These are phyloP conservation scores for Aspergillus alliaceus DNA, from an alignment of 2,329 filamentous ascomycete species.

Conservation along the genomic window DNA sequence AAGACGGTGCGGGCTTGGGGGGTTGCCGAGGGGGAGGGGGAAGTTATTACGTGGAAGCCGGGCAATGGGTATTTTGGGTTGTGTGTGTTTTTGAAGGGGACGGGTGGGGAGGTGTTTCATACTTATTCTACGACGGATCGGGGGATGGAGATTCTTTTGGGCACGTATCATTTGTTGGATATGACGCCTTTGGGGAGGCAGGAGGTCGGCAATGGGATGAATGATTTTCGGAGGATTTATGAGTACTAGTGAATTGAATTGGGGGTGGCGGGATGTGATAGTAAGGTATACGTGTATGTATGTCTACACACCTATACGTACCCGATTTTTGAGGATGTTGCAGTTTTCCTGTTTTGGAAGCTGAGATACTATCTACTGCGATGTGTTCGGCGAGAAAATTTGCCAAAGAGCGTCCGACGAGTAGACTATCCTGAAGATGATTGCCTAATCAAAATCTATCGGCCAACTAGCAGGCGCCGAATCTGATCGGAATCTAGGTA, in stretches of 20 bases:
- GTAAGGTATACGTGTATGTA: neutral
- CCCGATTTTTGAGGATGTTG: too few species aligned
- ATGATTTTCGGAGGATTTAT: conserved; percentile 10
- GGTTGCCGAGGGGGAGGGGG: conserved; percentile 9
- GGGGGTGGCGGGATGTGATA: neutral
- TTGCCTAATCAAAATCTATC: too few species aligned
- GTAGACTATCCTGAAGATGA: too few species aligned
- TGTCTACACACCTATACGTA: too few species aligned
- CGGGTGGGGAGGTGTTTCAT: conserved; percentile 14
- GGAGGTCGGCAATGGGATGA: conserved; percentile 21
- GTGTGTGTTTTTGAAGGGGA: conserved; percentile 48
- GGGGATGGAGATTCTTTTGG: conserved; percentile 17
- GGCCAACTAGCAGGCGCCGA: too few species aligned
- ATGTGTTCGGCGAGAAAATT: too few species aligned
- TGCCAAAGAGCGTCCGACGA: too few species aligned
- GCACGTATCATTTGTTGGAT: conserved; percentile 21
- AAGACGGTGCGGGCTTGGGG: conserved; percentile 16
- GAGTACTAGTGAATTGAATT: conserved; percentile 2
- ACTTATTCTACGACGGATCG: conserved; percentile 18
- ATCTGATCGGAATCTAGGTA: too few species aligned
- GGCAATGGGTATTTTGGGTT: conserved; percentile 30
- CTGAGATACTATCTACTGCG: too few species aligned
- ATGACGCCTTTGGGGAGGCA: conserved; percentile 23
- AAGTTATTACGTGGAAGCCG: conserved; percentile 19
- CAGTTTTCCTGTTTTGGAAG: too few species aligned